Percentiles rank a stretch among this genome's conserved stretches.
phyloP scores from a whole-genome alignment of 345 rosid species.

The Heritiera fomes region DNA sequence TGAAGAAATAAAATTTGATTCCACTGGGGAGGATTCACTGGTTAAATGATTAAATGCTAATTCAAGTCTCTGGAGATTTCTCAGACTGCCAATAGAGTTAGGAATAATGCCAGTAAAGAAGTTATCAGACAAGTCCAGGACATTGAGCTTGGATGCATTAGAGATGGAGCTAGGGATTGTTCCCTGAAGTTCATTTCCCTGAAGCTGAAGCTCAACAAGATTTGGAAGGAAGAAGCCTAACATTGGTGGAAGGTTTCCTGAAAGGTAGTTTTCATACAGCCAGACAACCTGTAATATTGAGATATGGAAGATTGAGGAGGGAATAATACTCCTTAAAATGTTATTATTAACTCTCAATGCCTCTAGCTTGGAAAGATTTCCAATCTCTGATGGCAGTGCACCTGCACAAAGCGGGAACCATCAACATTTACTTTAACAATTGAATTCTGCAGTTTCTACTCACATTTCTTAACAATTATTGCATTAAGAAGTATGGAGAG shows the following conservation, averaged over 20 bases:
- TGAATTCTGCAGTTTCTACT: no score
- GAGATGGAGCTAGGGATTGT: not conserved
- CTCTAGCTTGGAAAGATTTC: no score
- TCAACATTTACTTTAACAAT: no score
- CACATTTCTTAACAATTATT: no score
- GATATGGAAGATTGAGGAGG: not conserved
- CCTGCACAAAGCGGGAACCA: no score
- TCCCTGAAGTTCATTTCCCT: slow-evolving; percentile 12
- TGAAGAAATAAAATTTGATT: slow-evolving; percentile 21
- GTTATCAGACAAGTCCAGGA: slow-evolving; percentile 5
- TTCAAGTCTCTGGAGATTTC: no score
- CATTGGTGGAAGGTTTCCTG: not conserved
- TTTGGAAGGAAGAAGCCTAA: slow-evolving; percentile 23
- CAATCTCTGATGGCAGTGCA: not conserved
- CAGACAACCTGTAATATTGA: not conserved
- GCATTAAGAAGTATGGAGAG: no score
- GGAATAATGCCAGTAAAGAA: slow-evolving; percentile 21
- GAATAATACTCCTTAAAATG: slow-evolving; percentile 13
- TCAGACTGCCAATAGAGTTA: slow-evolving; percentile 4
- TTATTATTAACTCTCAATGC: not conserved
- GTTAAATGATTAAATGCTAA: no score
- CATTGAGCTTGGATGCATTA: not conserved
- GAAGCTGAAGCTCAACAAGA: slow-evolving; percentile 16
- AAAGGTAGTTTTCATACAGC: not conserved
- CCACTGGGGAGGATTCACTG: not conserved